A percentile compares a stretch with the other conserved stretches of the same genome.
These are phyloP conservation scores for Centaurea solstitialis DNA, from an alignment of 129 eudicot genomes.

Conservation along the genomic window DNA sequence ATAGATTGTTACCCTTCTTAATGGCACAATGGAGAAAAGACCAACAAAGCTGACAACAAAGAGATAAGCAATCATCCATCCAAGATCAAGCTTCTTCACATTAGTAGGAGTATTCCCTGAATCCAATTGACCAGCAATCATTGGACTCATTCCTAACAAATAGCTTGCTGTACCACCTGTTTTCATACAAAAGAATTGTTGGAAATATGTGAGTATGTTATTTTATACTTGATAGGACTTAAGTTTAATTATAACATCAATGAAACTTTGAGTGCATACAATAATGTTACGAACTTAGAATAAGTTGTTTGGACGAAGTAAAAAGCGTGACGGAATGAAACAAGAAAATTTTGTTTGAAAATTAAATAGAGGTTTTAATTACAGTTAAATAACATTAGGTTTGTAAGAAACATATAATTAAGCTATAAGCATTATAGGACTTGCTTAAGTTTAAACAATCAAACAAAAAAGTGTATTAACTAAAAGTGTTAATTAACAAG, in stretches of 20 bases:
- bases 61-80: slow-evolving; percentile 62
- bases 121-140: slow-evolving; percentile 36
- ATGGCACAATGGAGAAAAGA: slow-evolving; percentile 54
- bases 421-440: too few species aligned
- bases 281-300: neutral
- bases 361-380: too few species aligned
- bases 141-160: slow-evolving; percentile 46
- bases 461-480: too few species aligned
- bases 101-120: slow-evolving; percentile 51
- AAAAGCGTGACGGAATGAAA: too few species aligned
- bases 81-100: slow-evolving; percentile 46
- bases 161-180: slow-evolving; percentile 53
- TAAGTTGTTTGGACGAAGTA: too few species aligned
- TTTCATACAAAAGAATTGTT: neutral
- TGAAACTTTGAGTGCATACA: neutral
- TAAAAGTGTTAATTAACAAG: too few species aligned
- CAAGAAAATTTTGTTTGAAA: too few species aligned
- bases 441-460: too few species aligned
- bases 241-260: neutral
- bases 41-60: slow-evolving; percentile 60
- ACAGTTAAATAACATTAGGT: too few species aligned
- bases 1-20: slow-evolving; percentile 38
- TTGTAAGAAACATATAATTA: too few species aligned
- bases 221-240: too few species aligned
- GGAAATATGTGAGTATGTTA: too few species aligned